Evolutionary conservation across 1,139 yeast genomes (phyloP).

Genomic region (Candida sojae): DNA sequence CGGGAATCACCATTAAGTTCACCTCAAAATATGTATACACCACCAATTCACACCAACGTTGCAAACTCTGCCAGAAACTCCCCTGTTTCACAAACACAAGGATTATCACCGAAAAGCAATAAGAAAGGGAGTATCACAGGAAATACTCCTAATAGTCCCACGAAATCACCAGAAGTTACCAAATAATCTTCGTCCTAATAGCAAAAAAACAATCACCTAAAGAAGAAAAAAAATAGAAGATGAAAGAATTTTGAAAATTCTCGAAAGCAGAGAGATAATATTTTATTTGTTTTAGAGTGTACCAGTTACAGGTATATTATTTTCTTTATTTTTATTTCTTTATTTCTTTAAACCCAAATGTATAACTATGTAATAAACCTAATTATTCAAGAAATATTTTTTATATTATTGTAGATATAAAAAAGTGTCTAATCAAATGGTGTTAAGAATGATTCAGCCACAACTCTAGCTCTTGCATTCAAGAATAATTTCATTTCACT

Average conservation of each 20-base stretch:
- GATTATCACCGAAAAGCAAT: constrained; percentile 27
- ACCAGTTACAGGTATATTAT: constrained; percentile 3
- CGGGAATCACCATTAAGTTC: constrained; percentile 23
- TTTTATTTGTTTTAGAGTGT: not conserved
- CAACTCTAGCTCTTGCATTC: constrained; percentile 96
- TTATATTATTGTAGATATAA: not conserved
- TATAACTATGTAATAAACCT: constrained; percentile 1
- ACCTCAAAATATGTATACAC: constrained; percentile 22
- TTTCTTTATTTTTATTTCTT: constrained; percentile 1
- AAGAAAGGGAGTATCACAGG: not conserved
- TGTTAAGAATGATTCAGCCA: constrained; percentile 90
- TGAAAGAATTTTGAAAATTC: not conserved
- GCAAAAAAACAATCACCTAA: constrained; percentile 3
- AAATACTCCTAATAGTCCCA: constrained; percentile 1
- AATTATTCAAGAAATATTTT: not conserved
- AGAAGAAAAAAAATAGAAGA: not conserved
- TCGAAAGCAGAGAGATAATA: too few species aligned
- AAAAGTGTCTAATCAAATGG: constrained; percentile 54
- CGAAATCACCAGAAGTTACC: constrained; percentile 3
- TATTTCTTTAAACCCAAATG: constrained; percentile 2
- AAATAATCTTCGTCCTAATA: not conserved
- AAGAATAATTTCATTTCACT: constrained; percentile 97
- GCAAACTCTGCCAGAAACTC: constrained; percentile 16
- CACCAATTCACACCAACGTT: constrained; percentile 10
- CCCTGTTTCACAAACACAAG: constrained; percentile 35